Base-by-base conservation (phyloP, 176 grass and related monocot genomes). In the Metroxylon sagu region DNA sequence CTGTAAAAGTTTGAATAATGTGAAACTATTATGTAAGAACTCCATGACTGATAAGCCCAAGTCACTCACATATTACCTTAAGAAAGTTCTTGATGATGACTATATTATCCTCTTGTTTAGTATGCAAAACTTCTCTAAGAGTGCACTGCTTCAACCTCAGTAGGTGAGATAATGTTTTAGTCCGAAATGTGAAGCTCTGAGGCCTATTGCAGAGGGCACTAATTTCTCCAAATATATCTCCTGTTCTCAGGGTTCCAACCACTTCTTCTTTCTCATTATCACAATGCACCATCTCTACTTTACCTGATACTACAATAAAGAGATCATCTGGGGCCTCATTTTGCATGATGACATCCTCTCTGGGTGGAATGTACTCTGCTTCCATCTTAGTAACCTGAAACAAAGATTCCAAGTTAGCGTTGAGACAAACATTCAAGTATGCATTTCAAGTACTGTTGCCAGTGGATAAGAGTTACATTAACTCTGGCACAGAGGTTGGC, bases 291-390 rank as follows among this genome's bases (percentile, higher is more conserved):
- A 52, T 62, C 39, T 97, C 84, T 8, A 97, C 81, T 76, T 91
- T 81, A 39, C 93, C 93, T 6, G 93, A 91, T 29, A 97, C 87
- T 0, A 91, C 52, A 60, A 91, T 57, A 55, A 83, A 91, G 0
- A 92, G 80, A 68, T 91, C 87, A 5, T 92, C 93, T 0, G 93
- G 84, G 15, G 81, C 78, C 66, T 98, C 93, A 66, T 88, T 83
- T 70, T 88, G 93, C 70, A 98, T 66, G 68, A 98, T 71, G 50
- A 92, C 87, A 50, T 98, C 93, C 71, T 98, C 93, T 48, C 67
- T 80, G n/a, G 93, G 93, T 50, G 87, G 93, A 64, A 92, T 83
- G 54, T 98, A 92, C 75, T 98, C 93, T 1, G 87, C 75, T n/a
- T 92, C 92, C 81, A 90, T 98, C 53, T 69, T 83, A 5, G 87